phyloP scores from a whole-genome alignment of 257 asterid genomes.

The Nicotiana obtusifolia region DNA sequence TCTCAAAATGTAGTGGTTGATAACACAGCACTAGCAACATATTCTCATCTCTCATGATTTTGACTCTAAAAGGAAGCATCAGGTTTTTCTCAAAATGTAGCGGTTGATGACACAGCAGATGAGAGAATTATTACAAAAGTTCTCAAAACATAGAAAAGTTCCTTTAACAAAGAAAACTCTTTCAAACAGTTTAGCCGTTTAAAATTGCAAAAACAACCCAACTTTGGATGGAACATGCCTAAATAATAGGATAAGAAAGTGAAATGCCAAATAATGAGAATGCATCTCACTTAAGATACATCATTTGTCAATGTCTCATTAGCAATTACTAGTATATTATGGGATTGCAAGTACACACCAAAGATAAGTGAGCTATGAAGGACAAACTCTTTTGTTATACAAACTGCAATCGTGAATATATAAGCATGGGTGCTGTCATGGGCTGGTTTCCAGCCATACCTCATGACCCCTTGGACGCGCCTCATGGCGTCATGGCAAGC shows the following conservation, averaged over 20 bases:
- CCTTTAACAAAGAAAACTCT: background rate
- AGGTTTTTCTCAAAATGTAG: background rate
- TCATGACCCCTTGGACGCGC: too few species aligned
- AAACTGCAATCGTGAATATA: background rate
- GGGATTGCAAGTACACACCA: background rate
- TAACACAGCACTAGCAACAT: background rate
- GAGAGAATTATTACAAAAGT: background rate
- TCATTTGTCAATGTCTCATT: background rate
- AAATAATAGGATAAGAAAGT: background rate
- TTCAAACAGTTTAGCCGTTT: background rate
- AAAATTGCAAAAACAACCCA: background rate
- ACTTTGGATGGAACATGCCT: background rate
- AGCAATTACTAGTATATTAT: background rate
- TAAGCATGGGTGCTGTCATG: background rate
- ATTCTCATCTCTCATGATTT: background rate
- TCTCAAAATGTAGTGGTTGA: background rate
- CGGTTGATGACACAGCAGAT: background rate
- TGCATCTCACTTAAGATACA: background rate
- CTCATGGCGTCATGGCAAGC: too few species aligned
- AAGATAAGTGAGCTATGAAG: background rate
- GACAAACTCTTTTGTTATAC: background rate
- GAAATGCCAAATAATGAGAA: background rate
- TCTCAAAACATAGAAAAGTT: background rate
- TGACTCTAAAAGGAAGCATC: background rate
- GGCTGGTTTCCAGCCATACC: too few species aligned